Base-by-base conservation (phyloP, 106 monocot genomes). In the Allium cepa region DNA sequence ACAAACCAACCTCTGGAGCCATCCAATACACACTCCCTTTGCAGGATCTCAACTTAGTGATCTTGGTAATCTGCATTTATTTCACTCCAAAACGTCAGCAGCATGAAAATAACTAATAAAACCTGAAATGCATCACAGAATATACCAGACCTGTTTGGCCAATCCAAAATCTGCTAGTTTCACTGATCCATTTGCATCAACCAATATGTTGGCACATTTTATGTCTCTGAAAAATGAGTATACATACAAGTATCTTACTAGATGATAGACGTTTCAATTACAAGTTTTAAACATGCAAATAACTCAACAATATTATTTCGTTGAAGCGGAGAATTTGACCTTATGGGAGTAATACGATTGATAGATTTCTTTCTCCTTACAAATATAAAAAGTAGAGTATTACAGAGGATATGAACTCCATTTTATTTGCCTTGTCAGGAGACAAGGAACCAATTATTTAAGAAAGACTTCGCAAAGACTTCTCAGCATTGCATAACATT, bases 11-110 rank as follows among this genome's bases (percentile, higher is more conserved):
- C 96, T 97, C 96, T 67, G 96, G 96, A 72, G 96, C 92, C 96
- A 97, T 97, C 96, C 96, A 97, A 55, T 84, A 97, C 10, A 88
- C 92, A 71, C 92, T 92, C 76, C 96, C 96, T 84, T 97, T 97
- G 77, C 84, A 87, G 70, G 96, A 97, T 72, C 85, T 97, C 66
- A 92, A 86, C 72, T 71, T 48, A 47, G 77, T 87, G 15, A 92
- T 49, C 22, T 83, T 84, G 53, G 79, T 82, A 52, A 81, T 84
- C 96, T 97, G 71, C 71, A 76, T 47, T 57, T 18, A 58, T 12
- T 5, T 47, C 13, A 63, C 46, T 10, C 11, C 10, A 8, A 45
- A 50, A 10, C 63, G 64, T 63, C 52, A 67, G 28, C 16, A 79
- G 52, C 16, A 26, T 64, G 18, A 36, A 36, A 36, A 36, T 27